Percentiles rank a stretch among this genome's conserved stretches.
These are phyloP conservation scores for Fusarium praegraminearum DNA, from an alignment of 2,329 filamentous ascomycete species.

Conservation along the genomic window DNA sequence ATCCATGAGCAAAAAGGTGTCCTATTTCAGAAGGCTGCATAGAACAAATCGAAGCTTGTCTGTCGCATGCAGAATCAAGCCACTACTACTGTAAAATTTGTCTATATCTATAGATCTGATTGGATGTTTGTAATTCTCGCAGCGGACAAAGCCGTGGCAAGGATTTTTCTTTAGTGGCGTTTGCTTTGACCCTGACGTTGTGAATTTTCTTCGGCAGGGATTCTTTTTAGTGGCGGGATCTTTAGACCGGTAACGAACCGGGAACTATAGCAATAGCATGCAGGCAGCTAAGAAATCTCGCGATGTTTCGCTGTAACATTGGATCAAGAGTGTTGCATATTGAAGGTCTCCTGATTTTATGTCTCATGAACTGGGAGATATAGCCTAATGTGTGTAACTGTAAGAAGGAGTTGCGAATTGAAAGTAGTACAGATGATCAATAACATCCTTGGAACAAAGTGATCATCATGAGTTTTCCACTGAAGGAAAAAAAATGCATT, in stretches of 20 bases:
- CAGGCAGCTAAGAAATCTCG: constrained; percentile 33
- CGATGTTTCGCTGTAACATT: constrained; percentile 34
- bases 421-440: background rate
- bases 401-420: constrained; percentile 5
- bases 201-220: constrained; percentile 15
- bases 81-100: constrained; percentile 17
- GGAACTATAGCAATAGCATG: constrained; percentile 11
- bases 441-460: background rate
- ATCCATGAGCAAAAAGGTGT: background rate
- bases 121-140: constrained; percentile 9
- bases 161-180: constrained; percentile 18
- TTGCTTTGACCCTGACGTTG: constrained; percentile 8
- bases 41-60: constrained; percentile 31
- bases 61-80: constrained; percentile 28
- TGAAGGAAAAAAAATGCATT: background rate
- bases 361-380: background rate
- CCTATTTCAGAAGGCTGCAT: constrained; percentile 24
- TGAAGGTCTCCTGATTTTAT: background rate
- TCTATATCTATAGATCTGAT: background rate
- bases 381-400: background rate
- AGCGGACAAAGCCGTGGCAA: constrained; percentile 35
- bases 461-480: constrained; percentile 6
- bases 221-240: constrained; percentile 15
- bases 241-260: constrained; percentile 21
- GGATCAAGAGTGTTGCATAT: background rate